Conservation (phyloP, 768 basidiomycete species). For the Pulveroboletus frians region DNA sequence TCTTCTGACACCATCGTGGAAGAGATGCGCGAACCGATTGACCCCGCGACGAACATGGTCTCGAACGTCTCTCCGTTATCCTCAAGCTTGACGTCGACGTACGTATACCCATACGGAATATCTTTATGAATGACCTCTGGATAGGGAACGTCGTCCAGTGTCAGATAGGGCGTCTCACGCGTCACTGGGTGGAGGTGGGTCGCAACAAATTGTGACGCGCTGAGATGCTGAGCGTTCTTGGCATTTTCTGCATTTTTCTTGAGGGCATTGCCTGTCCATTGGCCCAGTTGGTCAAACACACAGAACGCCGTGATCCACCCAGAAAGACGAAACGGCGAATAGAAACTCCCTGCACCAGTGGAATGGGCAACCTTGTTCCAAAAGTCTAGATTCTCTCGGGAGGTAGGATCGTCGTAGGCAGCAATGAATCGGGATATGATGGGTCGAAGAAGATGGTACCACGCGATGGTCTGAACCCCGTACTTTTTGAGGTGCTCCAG, state of each 20-base stretch:
- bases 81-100: not conserved
- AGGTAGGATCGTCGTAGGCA: constrained; percentile 23
- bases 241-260: not conserved
- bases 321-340: not conserved
- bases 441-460: constrained; percentile 26
- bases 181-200: not conserved
- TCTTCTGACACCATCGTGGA: not conserved
- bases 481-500: constrained; percentile 36
- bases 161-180: not conserved
- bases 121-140: not conserved
- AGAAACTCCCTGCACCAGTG: not conserved
- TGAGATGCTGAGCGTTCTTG: not conserved
- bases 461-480: constrained; percentile 21
- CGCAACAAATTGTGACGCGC: not conserved
- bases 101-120: not conserved
- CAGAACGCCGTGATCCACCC: not conserved
- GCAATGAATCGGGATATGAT: constrained; percentile 24
- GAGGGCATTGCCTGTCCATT: not conserved
- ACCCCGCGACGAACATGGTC: not conserved
- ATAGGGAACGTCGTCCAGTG: not conserved
- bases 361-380: constrained; percentile 12
- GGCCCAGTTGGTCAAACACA: not conserved
- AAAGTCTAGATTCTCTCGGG: constrained; percentile 11
- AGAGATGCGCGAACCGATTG: not conserved
- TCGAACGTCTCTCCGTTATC: not conserved